Evolutionary conservation across 2,329 filamentous ascomycete genomes (phyloP), one percentile per base, ranked within the genome.

Genomic region (Rhytidhysteron rufulum): DNA sequence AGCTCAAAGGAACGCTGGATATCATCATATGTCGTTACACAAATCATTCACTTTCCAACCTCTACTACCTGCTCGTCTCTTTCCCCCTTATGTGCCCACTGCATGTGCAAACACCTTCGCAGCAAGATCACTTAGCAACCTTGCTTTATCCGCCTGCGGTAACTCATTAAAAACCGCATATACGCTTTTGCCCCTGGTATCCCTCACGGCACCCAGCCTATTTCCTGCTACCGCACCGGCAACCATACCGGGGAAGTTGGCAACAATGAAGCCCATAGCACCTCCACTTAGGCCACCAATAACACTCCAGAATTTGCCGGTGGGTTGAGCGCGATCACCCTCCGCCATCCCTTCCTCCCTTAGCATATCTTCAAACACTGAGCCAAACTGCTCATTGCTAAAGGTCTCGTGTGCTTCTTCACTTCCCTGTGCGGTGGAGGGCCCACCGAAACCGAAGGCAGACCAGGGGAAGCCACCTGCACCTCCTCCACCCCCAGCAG

Each of bases 141-240:
- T 82, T 40, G 88, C 82, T 58, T 88, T 85, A 58, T 95, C 90
- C 37, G 75, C 76, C 65, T 88, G 85, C 37, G 89, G 89, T 58
- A 98, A 72, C 54, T 95, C 86, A 73, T 88, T 82, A 63, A 91
- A 97, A 13, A 96, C 93, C 20, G 82, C 75, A 66, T 94, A 97
- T 5, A 98, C 93, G 60, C 88, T 95, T 82, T 96, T 97, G 17
- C 90, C 90, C 68, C 83, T 89, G 22, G 86, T 82, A 68, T 98
- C 93, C 41, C 93, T 76, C 16, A 98, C 80, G 5, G 88, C 87
- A 1, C 93, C 93, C n/a, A 97, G 69, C 37, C 90, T 72, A 68
- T 96, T 97, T 9, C 93, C 93, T 0, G 90, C 91, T 2, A 96
- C 90, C 2, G 88, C 88, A 3, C 93, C 93, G 0, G 91, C 91